phyloP scores from a whole-genome alignment of 192 early-diverging fungal genomes.

The Dissophora ornata region DNA sequence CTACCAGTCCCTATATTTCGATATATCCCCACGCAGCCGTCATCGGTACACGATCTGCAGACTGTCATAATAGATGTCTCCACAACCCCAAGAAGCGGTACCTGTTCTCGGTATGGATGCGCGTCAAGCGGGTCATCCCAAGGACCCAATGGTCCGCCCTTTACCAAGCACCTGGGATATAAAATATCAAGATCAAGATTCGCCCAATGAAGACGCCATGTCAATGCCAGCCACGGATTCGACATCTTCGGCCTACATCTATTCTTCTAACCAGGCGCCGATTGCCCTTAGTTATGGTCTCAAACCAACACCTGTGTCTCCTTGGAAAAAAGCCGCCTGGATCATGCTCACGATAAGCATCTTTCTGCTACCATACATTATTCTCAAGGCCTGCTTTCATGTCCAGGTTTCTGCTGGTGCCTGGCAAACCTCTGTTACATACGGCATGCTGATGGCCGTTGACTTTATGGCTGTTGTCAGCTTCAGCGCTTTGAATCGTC shows the following conservation, averaged over 20 bases:
- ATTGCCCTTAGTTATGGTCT: conserved; percentile 26
- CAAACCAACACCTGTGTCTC: conserved; percentile 32
- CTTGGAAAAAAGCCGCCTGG: conserved; percentile 45
- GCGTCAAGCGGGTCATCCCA: neutral
- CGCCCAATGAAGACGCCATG: neutral
- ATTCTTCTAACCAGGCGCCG: neutral
- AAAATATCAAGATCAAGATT: neutral
- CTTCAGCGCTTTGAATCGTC: conserved; percentile 43
- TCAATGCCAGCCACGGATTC: neutral
- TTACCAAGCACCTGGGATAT: no score
- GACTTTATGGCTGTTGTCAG: conserved; percentile 46
- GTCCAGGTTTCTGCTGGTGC: conserved; percentile 46
- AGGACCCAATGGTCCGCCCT: conserved; percentile 2
- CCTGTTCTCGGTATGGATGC: conserved; percentile 8
- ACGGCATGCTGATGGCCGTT: conserved; percentile 52
- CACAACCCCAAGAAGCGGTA: conserved; percentile 20
- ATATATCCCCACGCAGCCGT: no score
- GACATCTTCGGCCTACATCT: neutral
- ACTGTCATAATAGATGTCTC: conserved; percentile 24
- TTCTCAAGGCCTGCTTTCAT: conserved; percentile 51
- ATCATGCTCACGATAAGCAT: conserved; percentile 32
- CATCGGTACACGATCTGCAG: neutral
- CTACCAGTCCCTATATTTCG: no score
- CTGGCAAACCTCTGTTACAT: conserved; percentile 52
- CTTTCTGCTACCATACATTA: conserved; percentile 36